These are phyloP conservation scores for Grosmannia penicillata DNA, from an alignment of 2,329 filamentous ascomycete species.

Conservation along the genomic window DNA sequence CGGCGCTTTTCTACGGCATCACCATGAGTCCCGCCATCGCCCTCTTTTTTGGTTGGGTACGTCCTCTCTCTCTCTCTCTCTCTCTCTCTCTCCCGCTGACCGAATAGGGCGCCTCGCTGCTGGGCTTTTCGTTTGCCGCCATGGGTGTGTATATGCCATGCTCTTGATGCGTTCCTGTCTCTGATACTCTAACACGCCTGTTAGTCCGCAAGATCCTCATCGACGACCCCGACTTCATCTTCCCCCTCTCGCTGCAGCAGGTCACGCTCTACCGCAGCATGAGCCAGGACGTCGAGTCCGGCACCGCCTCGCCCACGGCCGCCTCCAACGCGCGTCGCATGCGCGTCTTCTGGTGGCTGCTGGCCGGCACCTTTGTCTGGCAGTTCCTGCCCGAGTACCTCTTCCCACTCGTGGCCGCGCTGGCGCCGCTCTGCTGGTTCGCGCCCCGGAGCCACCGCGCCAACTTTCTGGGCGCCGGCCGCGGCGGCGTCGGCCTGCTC, in stretches of 20 bases:
- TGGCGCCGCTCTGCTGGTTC: constrained; percentile 13
- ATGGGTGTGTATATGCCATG: constrained; percentile 1
- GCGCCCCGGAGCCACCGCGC: constrained; percentile 10
- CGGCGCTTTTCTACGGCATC: constrained; percentile 9
- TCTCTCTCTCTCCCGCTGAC: background rate
- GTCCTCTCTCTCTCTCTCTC: background rate
- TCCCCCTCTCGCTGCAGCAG: constrained; percentile 10
- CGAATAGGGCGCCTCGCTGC: constrained; percentile 8
- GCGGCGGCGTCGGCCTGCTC: constrained; percentile 9
- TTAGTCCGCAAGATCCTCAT: constrained; percentile 10
- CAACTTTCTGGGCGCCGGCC: constrained; percentile 12
- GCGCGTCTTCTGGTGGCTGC: constrained; percentile 8
- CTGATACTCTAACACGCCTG: too few species aligned
- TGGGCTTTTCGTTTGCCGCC: constrained; percentile 10
- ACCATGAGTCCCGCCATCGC: constrained; percentile 10
- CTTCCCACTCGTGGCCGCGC: constrained; percentile 10
- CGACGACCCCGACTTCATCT: constrained; percentile 11
- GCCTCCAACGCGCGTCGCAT: background rate
- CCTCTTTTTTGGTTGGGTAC: constrained; percentile 9
- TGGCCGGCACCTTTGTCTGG: constrained; percentile 8
- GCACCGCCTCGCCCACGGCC: background rate
- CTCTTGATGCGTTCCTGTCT: too few species aligned
- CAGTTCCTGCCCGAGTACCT: constrained; percentile 11
- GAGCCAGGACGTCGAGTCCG: constrained; percentile 8
- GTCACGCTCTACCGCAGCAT: constrained; percentile 11